A percentile compares a stretch with the other conserved stretches of the same genome.
Evolutionary conservation across 2,329 filamentous ascomycete species (phyloP).

Genomic region (Trichoderma polysporum): DNA sequence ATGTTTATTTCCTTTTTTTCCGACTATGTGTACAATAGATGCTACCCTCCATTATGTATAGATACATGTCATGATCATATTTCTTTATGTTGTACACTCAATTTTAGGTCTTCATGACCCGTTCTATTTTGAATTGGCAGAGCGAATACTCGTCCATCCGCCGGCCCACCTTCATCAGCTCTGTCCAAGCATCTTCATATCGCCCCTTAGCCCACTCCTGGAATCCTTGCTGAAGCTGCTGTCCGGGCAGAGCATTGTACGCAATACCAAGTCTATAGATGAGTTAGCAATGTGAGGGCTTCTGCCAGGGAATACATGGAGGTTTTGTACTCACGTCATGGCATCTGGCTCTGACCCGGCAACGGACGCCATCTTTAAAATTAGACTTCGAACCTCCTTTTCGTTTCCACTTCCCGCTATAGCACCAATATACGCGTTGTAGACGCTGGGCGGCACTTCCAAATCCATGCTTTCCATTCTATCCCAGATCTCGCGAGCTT

Average conservation of each 20-base stretch:
- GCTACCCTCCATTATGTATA: constrained; percentile 35
- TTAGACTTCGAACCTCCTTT: constrained; percentile 63
- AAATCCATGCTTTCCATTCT: constrained; percentile 74
- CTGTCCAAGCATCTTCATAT: constrained; percentile 68
- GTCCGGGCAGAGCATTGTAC: constrained; percentile 70
- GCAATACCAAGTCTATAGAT: constrained; percentile 66
- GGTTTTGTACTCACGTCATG: constrained; percentile 61
- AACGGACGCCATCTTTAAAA: constrained; percentile 65
- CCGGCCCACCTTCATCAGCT: constrained; percentile 57
- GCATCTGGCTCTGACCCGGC: constrained; percentile 67
- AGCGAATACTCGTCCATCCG: constrained; percentile 45
- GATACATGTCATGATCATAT: constrained; percentile 31
- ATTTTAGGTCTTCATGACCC: constrained; percentile 49
- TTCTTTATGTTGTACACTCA: constrained; percentile 32
- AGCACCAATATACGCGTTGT: constrained; percentile 73
- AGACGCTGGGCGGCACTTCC: constrained; percentile 70
- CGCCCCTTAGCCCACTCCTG: constrained; percentile 70
- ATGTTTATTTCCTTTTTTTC: background rate
- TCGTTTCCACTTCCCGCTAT: constrained; percentile 71
- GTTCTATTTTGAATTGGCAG: constrained; percentile 50
- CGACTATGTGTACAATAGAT: constrained; percentile 38
- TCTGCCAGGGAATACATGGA: background rate
- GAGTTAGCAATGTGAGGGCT: constrained; percentile 21
- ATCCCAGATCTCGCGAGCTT: constrained; percentile 68
- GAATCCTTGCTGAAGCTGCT: constrained; percentile 65